Evolutionary conservation across 768 basidiomycete species (phyloP).

Genomic region (Lanmaoa rubissima): DNA sequence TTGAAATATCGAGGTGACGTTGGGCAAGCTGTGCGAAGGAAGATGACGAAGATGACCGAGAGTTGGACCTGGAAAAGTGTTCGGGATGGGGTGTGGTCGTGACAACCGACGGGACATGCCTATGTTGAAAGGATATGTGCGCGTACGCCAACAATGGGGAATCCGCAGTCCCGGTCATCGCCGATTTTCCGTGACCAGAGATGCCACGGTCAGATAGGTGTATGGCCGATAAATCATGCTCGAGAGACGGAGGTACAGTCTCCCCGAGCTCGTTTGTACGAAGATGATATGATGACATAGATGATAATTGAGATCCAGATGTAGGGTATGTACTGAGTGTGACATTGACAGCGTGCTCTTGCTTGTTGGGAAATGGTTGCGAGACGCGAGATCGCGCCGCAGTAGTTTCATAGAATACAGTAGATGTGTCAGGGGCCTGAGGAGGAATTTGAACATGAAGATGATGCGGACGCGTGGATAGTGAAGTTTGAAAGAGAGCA

Average conservation of each 20-base stretch:
- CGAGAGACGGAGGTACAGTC: slow-evolving; percentile 17
- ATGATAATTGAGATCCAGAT: slow-evolving; percentile 34
- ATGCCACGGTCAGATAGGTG: slow-evolving; percentile 18
- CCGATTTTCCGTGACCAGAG: slow-evolving; percentile 4
- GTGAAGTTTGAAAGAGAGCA: slow-evolving; percentile 47
- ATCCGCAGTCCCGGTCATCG: neutral
- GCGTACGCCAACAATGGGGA: slow-evolving; percentile 18
- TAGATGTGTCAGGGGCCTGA: slow-evolving; percentile 42
- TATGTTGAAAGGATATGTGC: slow-evolving; percentile 36
- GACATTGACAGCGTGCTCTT: slow-evolving; percentile 25
- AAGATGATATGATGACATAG: slow-evolving; percentile 34
- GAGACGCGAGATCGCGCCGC: slow-evolving; percentile 33
- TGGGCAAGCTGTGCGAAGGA: slow-evolving; percentile 25
- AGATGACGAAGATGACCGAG: slow-evolving; percentile 6
- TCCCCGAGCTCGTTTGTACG: slow-evolving; percentile 16
- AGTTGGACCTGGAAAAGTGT: slow-evolving; percentile 15
- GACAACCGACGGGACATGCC: slow-evolving; percentile 48
- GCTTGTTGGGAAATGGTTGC: slow-evolving; percentile 16
- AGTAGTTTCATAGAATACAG: slow-evolving; percentile 68
- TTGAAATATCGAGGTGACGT: slow-evolving; percentile 21
- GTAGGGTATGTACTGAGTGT: slow-evolving; percentile 28
- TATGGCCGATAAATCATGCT: slow-evolving; percentile 21
- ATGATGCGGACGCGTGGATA: slow-evolving; percentile 32
- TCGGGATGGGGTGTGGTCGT: slow-evolving; percentile 41
- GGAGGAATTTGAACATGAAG: slow-evolving; percentile 30